Base-by-base conservation (phyloP, 2,329 filamentous ascomycete species). In the Fusarium concolor region DNA sequence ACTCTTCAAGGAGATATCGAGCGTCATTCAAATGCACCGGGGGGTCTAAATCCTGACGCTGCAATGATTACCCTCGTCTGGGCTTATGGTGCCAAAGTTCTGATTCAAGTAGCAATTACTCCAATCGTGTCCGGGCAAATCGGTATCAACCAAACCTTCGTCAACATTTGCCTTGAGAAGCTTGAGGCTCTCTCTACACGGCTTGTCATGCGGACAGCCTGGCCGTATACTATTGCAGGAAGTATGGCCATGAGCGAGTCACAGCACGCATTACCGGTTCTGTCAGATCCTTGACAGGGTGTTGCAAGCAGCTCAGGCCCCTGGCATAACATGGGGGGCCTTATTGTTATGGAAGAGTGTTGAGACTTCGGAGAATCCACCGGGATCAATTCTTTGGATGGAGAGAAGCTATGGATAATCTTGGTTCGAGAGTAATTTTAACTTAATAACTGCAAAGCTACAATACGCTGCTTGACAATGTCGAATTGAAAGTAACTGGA, bases 261-360 rank as follows among this genome's bases (percentile, higher is more conserved):
- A 12, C 28, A 53, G 14, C 28, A 45, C 26, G 14, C 28, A 45
- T 35, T 12, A 53, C 4, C 50, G 38, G 12, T 53, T 53, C 18
- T 28, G 50, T 15, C 20, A 22, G 22, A 44, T 53, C 7, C 17
- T 35, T 5, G 1, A 26, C 17, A 31, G 7, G 12, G 50, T 44
- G 17, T 22, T 53, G 10, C 17, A 35, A 53, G 38, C 26, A 44
- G 50, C 50, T 1, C 38, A 53, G 20, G 15, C 50, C 6, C 50
- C 50, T 5, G 50, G 50, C 1, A 53, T 53, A 53, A 24, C 38
- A 26, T 53, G 50, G 38, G 33, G 44, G 38, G 50, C 2, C 50
- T 53, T 17, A 35, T 53, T 33, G 50, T 35, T 6, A 53, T 45
- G 50, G 50, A 53, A 24, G 38, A 53, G 29, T 44, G 50, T 45